Percentiles rank a stretch among this genome's conserved stretches.
These are phyloP conservation scores for Aureobasidium sp. DNA, from an alignment of 2,329 filamentous ascomycete genomes.

Conservation along the genomic window DNA sequence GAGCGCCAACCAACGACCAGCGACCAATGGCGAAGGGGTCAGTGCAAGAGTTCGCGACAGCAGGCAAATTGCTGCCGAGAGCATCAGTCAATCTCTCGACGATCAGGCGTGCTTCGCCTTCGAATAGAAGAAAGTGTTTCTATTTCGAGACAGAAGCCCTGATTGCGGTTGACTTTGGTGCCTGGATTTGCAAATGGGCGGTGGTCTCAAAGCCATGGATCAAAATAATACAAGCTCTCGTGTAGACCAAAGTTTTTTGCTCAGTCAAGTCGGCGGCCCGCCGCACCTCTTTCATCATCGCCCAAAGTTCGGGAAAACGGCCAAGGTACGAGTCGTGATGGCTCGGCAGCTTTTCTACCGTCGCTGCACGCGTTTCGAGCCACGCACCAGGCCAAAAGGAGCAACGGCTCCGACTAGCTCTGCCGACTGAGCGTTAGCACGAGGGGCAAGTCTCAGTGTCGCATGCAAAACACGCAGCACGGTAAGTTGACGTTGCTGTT, in stretches of 20 bases:
- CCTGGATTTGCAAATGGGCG: not conserved
- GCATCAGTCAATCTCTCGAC: not conserved
- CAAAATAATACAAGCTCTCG: slow-evolving; percentile 8
- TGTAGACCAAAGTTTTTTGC: not conserved
- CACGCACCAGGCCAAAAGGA: slow-evolving; percentile 1
- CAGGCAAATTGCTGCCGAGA: slow-evolving; percentile 9
- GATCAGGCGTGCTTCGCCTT: slow-evolving; percentile 13
- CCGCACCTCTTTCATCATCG: slow-evolving; percentile 13
- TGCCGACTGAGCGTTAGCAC: not conserved
- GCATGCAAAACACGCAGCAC: slow-evolving; percentile 14
- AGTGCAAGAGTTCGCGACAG: slow-evolving; percentile 14
- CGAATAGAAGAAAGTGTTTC: slow-evolving; percentile 10
- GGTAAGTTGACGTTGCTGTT: slow-evolving; percentile 3
- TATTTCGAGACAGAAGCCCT: not conserved
- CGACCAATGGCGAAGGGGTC: slow-evolving; percentile 2
- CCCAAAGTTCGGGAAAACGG: slow-evolving; percentile 5
- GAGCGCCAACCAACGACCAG: slow-evolving; percentile 2
- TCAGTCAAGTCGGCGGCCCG: not conserved
- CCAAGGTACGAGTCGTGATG: not conserved
- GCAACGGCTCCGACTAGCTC: slow-evolving; percentile 2
- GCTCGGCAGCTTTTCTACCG: not conserved
- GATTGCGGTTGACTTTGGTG: slow-evolving; percentile 7
- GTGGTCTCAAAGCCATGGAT: not conserved
- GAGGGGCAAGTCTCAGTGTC: slow-evolving; percentile 11
- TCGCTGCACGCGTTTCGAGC: slow-evolving; percentile 11